phyloP scores from a whole-genome alignment of 805 yeast genomes.

The Debaryomyces prosopidis region DNA sequence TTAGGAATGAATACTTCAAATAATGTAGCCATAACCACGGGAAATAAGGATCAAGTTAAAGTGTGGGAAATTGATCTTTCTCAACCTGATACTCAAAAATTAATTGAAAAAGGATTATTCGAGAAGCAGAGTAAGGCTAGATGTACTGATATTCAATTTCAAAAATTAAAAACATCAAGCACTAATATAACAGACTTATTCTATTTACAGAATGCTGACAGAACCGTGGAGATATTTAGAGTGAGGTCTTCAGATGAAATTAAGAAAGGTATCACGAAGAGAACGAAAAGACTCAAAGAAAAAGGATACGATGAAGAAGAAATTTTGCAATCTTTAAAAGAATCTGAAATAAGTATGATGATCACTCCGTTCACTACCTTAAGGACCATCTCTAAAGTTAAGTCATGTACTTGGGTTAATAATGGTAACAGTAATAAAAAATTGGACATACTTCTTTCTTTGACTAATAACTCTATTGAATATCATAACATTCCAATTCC shows the following conservation, averaged over 20 bases:
- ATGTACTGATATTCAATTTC: slow-evolving; percentile 60
- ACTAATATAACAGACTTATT: slow-evolving; percentile 49
- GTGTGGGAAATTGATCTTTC: slow-evolving; percentile 74
- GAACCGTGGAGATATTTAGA: slow-evolving; percentile 77
- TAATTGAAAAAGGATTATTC: slow-evolving; percentile 57
- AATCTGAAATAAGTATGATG: slow-evolving; percentile 55
- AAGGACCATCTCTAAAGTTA: slow-evolving; percentile 64
- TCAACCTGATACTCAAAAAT: slow-evolving; percentile 50
- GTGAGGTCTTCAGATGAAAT: slow-evolving; percentile 76
- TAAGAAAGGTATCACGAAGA: slow-evolving; percentile 69
- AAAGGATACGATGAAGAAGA: slow-evolving; percentile 64
- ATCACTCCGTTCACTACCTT: slow-evolving; percentile 70
- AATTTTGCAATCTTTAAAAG: slow-evolving; percentile 41
- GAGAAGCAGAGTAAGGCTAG: slow-evolving; percentile 78
- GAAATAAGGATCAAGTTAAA: slow-evolving; percentile 79
- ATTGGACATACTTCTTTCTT: slow-evolving; percentile 62
- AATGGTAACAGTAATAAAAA: slow-evolving; percentile 38
- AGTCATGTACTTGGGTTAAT: slow-evolving; percentile 65
- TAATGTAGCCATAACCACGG: slow-evolving; percentile 62
- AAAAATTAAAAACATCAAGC: slow-evolving; percentile 22
- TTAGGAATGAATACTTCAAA: slow-evolving; percentile 50
- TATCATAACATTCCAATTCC: slow-evolving; percentile 59
- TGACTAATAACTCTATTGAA: slow-evolving; percentile 75
- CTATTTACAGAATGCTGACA: slow-evolving; percentile 75
- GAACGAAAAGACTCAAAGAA: slow-evolving; percentile 75